These are phyloP conservation scores for Yamadazyma conglobata DNA, from an alignment of 1,139 yeast genomes.

Conservation along the genomic window DNA sequence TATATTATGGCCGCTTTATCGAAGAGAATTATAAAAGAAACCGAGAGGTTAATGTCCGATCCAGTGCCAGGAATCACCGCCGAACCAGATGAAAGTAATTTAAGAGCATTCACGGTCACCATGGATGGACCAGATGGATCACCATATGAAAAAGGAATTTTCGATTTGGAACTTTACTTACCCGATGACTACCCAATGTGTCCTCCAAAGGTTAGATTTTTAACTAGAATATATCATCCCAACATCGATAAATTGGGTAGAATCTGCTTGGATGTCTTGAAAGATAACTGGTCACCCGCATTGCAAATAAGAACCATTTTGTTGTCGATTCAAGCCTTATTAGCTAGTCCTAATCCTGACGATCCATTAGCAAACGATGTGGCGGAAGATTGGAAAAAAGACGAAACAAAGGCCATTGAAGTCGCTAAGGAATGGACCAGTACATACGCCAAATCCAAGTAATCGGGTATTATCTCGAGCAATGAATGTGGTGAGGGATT, in stretches of 20 bases:
- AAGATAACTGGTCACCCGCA: slow-evolving; percentile 97
- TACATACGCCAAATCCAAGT: slow-evolving; percentile 58
- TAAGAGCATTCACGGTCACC: slow-evolving; percentile 80
- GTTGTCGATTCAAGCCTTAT: slow-evolving; percentile 85
- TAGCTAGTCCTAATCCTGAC: slow-evolving; percentile 97
- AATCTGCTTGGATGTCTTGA: slow-evolving; percentile 90
- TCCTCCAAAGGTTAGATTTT: slow-evolving; percentile 89
- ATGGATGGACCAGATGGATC: slow-evolving; percentile 88
- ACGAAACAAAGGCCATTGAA: slow-evolving; percentile 73
- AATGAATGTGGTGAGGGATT: too few species aligned
- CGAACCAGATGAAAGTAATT: slow-evolving; percentile 86
- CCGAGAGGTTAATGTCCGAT: slow-evolving; percentile 85
- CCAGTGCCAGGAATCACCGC: slow-evolving; percentile 98
- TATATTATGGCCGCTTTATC: slow-evolving; percentile 68
- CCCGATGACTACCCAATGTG: slow-evolving; percentile 93
- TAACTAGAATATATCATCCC: slow-evolving; percentile 94
- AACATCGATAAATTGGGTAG: slow-evolving; percentile 94
- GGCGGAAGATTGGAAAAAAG: slow-evolving; percentile 92
- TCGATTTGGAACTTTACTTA: slow-evolving; percentile 70
- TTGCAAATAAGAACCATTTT: slow-evolving; percentile 92
- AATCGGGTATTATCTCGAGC: too few species aligned
- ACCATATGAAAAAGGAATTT: slow-evolving; percentile 78
- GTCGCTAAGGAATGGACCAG: slow-evolving; percentile 90
- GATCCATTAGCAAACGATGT: slow-evolving; percentile 98
- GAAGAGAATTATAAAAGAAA: slow-evolving; percentile 89